Conservation (phyloP, 345 rosid species). For the Citrus unshiu region DNA sequence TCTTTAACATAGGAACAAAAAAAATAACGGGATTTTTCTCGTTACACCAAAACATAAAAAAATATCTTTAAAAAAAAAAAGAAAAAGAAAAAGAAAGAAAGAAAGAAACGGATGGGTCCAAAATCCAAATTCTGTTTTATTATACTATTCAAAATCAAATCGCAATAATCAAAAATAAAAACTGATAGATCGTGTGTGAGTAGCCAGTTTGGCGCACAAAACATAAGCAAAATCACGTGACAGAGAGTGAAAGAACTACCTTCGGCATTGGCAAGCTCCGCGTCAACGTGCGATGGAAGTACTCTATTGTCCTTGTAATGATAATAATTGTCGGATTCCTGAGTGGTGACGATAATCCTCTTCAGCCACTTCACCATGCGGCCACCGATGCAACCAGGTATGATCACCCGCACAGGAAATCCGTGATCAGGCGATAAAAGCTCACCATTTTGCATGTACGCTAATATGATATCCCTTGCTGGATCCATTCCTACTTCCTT, state of each 20-base stretch:
- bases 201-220: not conserved
- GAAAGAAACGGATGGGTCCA: no score
- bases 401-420: conserved; percentile 72
- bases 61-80: no score
- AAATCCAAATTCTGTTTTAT: no score
- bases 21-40: not conserved
- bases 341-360: conserved; percentile 66
- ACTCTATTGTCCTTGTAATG: conserved; percentile 83
- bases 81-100: no score
- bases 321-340: conserved; percentile 72
- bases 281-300: conserved; percentile 83
- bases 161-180: not conserved
- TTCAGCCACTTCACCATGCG: conserved; percentile 96
- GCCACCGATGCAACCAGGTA: conserved; percentile 93
- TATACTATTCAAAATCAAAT: no score
- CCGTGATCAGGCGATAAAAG: conserved; percentile 82
- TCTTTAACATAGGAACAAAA: no score
- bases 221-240: not conserved
- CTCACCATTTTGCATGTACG: conserved; percentile 97
- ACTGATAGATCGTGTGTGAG: not conserved
- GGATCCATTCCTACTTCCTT: conserved; percentile 82
- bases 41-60: not conserved
- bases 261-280: conserved; percentile 84
- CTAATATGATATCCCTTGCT: conserved; percentile 71
- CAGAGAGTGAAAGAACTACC: conserved; percentile 30